phyloP scores from a whole-genome alignment of 768 basidiomycete genomes.

The Pleurotus giganteus region DNA sequence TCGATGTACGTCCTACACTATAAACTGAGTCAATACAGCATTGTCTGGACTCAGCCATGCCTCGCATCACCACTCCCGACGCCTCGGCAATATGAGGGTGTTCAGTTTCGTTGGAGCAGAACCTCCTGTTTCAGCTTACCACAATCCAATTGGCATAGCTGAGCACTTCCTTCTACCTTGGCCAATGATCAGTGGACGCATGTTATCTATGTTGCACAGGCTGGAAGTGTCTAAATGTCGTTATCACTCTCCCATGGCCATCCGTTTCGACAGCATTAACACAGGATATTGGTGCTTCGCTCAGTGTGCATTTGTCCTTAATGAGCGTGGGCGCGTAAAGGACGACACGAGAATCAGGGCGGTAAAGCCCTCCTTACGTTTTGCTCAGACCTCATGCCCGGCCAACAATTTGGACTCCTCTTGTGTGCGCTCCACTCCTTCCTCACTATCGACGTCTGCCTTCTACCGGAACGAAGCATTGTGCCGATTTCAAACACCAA shows the following conservation, averaged over 20 bases:
- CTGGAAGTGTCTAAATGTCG: no score
- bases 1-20: neutral
- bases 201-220: neutral
- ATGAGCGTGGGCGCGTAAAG: conserved; percentile 1
- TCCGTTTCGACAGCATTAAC: neutral
- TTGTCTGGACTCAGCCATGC: neutral
- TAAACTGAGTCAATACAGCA: neutral
- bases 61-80: neutral
- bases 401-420: neutral
- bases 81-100: conserved; percentile 2
- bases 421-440: conserved; percentile 1
- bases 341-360: conserved; percentile 7
- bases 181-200: neutral
- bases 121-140: neutral
- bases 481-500: neutral
- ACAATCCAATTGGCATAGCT: neutral
- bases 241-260: neutral
- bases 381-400: conserved; percentile 1
- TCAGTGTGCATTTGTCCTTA: conserved; percentile 3
- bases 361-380: conserved; percentile 2
- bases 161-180: neutral
- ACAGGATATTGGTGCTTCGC: neutral
- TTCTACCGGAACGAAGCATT: neutral
- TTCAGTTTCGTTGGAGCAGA: neutral
- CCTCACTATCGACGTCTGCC: neutral